A percentile compares a stretch with the other conserved stretches of the same genome.
These are phyloP conservation scores for Phytophthora pseudosyringae DNA, from an alignment of 352 stramenopile genomes.

Conservation along the genomic window DNA sequence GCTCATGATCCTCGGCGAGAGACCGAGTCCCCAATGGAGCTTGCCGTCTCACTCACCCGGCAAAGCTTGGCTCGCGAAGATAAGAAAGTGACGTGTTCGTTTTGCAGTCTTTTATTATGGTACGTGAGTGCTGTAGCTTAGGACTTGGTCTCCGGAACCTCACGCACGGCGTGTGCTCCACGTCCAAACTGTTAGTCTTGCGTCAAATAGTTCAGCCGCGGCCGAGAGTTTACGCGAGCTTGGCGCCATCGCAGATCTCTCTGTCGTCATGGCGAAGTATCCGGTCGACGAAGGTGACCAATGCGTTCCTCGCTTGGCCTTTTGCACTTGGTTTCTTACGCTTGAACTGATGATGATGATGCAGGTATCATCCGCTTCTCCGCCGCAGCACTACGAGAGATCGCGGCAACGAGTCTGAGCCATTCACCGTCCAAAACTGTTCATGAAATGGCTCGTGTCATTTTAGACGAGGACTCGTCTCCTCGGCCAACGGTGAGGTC, in stretches of 20 bases:
- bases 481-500: slow-evolving; percentile 1
- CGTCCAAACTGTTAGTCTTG: slow-evolving; percentile 39
- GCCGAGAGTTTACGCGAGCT: slow-evolving; percentile 52
- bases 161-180: background rate
- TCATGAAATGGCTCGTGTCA: slow-evolving; percentile 66
- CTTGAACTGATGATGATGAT: slow-evolving; percentile 1
- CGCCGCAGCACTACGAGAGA: slow-evolving; percentile 52
- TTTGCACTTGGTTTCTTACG: background rate
- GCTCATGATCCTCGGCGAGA: slow-evolving; percentile 29
- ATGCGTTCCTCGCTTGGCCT: background rate
- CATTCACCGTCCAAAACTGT: slow-evolving; percentile 68
- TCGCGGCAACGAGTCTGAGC: slow-evolving; percentile 64
- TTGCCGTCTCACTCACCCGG: slow-evolving; percentile 54
- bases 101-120: slow-evolving; percentile 71
- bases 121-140: slow-evolving; percentile 25
- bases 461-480: slow-evolving; percentile 60
- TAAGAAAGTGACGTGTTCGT: slow-evolving; percentile 76
- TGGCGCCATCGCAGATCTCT: slow-evolving; percentile 70
- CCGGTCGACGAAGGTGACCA: slow-evolving; percentile 61
- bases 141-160: too few relatives aligned
- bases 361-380: slow-evolving; percentile 75
- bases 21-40: slow-evolving; percentile 43
- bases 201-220: slow-evolving; percentile 50
- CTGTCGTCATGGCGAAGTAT: slow-evolving; percentile 78
- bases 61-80: slow-evolving; percentile 68